Evolutionary conservation across 305 asterid genomes (phyloP).

Genomic region (Lippia alba): DNA sequence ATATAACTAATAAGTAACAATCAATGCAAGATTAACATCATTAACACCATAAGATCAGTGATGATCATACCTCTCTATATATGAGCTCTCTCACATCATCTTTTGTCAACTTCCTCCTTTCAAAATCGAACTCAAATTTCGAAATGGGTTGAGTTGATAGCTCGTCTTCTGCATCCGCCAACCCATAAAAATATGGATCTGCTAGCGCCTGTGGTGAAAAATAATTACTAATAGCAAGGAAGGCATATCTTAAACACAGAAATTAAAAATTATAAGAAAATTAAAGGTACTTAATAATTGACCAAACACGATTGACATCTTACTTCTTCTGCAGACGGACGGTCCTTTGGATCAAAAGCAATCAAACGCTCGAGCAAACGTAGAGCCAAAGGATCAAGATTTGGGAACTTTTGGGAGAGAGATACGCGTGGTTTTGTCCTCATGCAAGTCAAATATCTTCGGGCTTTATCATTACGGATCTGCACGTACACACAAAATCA

Average conservation of each 20-base stretch:
- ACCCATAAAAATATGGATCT: conserved; percentile 79
- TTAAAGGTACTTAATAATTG: neutral
- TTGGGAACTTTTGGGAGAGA: conserved; percentile 60
- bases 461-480: conserved; percentile 78
- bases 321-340: conserved; percentile 76
- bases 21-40: conserved; percentile 36
- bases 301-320: conserved; percentile 27
- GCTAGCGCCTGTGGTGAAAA: conserved; percentile 64
- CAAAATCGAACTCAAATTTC: conserved; percentile 88
- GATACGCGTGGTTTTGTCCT: conserved; percentile 57
- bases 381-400: conserved; percentile 71
- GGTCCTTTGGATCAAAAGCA: conserved; percentile 80
- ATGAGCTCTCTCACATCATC: conserved; percentile 85
- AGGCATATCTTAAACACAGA: conserved; percentile 1
- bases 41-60: conserved; percentile 27
- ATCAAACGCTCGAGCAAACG: conserved; percentile 65
- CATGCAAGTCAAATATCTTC: conserved; percentile 68
- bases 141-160: conserved; percentile 80
- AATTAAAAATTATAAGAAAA: neutral
- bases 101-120: conserved; percentile 70
- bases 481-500: conserved; percentile 37
- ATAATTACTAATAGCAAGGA: neutral
- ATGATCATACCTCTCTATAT: conserved; percentile 78
- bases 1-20: conserved; percentile 54
- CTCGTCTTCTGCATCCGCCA: conserved; percentile 84